Evolutionary conservation across 1,139 yeast species (phyloP).

Genomic region (Kodamaea derodonti): DNA sequence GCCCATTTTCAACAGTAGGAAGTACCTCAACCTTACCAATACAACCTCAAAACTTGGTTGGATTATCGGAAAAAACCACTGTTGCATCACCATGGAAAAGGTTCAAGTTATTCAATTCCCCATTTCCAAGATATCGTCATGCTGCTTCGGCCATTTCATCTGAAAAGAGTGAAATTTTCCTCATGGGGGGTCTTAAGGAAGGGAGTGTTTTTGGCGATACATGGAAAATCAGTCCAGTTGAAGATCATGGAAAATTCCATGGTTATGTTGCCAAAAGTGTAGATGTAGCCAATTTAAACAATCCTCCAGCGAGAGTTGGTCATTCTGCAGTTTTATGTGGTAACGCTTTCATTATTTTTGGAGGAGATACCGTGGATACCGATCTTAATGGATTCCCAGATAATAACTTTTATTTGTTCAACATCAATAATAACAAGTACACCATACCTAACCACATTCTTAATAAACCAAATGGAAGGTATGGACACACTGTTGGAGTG

Average conservation of each 20-base stretch:
- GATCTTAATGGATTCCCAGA: constrained; percentile 81
- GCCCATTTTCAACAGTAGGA: background rate
- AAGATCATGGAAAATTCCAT: constrained; percentile 20
- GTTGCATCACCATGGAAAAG: constrained; percentile 69
- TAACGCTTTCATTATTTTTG: constrained; percentile 90
- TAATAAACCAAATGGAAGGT: constrained; percentile 84
- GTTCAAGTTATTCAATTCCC: constrained; percentile 66
- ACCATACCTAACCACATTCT: constrained; percentile 84
- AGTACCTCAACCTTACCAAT: background rate
- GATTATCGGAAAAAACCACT: constrained; percentile 2
- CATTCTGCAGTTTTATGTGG: constrained; percentile 93
- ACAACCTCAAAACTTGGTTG: background rate
- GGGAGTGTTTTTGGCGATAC: constrained; percentile 93
- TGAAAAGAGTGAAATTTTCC: constrained; percentile 76
- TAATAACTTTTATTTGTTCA: constrained; percentile 81
- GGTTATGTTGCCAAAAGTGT: constrained; percentile 58
- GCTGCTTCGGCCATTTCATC: constrained; percentile 75
- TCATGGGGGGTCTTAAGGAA: constrained; percentile 95
- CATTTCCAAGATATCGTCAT: constrained; percentile 93
- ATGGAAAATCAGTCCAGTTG: constrained; percentile 65
- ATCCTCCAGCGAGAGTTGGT: constrained; percentile 96
- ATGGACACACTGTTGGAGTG: constrained; percentile 79
- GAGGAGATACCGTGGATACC: constrained; percentile 92
- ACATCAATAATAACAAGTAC: constrained; percentile 87
- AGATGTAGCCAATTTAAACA: constrained; percentile 47